Conservation (phyloP, 371 early-diverging fungal species). For the Mucor mucedo region DNA sequence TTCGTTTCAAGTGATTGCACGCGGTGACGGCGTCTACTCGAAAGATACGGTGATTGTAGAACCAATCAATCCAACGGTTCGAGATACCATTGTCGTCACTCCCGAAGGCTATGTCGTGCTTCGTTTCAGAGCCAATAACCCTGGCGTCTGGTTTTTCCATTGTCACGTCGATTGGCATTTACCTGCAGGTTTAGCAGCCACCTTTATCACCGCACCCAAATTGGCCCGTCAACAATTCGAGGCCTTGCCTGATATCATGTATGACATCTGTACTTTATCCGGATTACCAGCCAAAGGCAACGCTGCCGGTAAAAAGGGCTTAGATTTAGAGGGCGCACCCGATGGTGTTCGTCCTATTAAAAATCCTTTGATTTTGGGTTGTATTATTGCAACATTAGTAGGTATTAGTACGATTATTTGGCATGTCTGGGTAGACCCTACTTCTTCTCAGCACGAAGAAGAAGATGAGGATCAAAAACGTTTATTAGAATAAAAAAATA, state of each 20-base stretch:
- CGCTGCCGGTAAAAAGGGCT: conserved; percentile 65
- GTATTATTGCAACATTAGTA: conserved; percentile 65
- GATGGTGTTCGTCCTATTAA: conserved; percentile 51
- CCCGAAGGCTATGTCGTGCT: conserved; percentile 61
- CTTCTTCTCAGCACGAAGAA: conserved; percentile 13
- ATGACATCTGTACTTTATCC: conserved; percentile 55
- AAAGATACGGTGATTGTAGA: not conserved
- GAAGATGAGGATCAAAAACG: conserved; percentile 32
- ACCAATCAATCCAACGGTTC: conserved; percentile 56
- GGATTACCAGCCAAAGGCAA: conserved; percentile 51
- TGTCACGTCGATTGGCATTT: conserved; percentile 34
- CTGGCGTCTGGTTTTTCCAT: conserved; percentile 71
- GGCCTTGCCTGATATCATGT: conserved; percentile 34
- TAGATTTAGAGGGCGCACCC: conserved; percentile 53
- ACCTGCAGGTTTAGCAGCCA: conserved; percentile 49
- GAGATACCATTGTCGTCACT: conserved; percentile 68
- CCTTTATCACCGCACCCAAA: conserved; percentile 72
- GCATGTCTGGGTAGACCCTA: conserved; percentile 54
- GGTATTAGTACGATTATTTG: conserved; percentile 73
- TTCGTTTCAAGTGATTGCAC: conserved; percentile 68
- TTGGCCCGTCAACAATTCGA: conserved; percentile 24
- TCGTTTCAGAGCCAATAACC: conserved; percentile 65
- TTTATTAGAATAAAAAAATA: conserved; percentile 10
- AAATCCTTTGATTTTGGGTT: conserved; percentile 60
- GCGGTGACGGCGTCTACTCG: conserved; percentile 34